Percentiles rank a stretch among this genome's conserved stretches.
phyloP scores from a whole-genome alignment of 2,329 filamentous ascomycete species.

The Neophaeococcomyces mojaviensis region DNA sequence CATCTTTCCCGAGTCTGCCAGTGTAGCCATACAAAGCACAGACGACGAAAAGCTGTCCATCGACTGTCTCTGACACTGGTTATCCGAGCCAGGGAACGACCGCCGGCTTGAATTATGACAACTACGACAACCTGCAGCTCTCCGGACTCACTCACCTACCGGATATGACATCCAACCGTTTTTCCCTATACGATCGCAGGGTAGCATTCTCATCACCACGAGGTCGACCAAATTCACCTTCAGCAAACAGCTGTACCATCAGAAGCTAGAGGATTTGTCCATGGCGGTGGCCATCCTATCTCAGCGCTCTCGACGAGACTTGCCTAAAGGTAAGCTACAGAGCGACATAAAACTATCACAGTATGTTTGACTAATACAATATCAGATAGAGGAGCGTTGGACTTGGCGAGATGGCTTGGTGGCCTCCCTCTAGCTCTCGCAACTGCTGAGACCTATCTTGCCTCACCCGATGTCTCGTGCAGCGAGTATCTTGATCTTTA shows the following conservation, averaged over 20 bases:
- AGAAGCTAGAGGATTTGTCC: no score
- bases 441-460: conserved; percentile 41
- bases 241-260: no score
- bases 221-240: conserved; percentile 16
- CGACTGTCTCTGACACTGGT: no score
- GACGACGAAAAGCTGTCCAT: no score
- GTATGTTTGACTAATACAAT: not conserved
- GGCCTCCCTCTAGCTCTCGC: conserved; percentile 42
- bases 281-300: no score
- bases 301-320: no score
- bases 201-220: conserved; percentile 38
- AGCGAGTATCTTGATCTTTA: conserved; percentile 6
- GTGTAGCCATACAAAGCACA: no score
- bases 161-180: conserved; percentile 27
- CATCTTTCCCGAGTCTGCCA: no score
- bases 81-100: conserved; percentile 13
- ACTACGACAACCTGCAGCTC: conserved; percentile 18
- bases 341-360: conserved; percentile 3
- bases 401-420: conserved; percentile 31
- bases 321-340: no score
- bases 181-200: conserved; percentile 30
- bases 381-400: conserved; percentile 16
- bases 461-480: conserved; percentile 4
- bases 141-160: conserved; percentile 7
- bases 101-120: conserved; percentile 28